phyloP scores from a whole-genome alignment of 2,329 filamentous ascomycete species.

The Epichloe glyceriae region DNA sequence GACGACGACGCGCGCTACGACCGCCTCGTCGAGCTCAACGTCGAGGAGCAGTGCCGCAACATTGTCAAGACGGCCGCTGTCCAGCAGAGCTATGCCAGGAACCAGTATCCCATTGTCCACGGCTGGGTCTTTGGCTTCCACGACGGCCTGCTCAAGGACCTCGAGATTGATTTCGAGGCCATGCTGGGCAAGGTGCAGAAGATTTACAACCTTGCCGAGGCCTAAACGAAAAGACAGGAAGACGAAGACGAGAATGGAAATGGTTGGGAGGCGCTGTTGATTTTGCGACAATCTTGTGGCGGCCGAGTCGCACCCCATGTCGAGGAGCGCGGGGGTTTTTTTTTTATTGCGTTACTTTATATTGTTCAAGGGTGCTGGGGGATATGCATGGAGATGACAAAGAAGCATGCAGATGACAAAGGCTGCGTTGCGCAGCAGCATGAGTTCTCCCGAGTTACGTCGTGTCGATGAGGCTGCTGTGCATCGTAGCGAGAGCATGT shows the following conservation, averaged over 20 bases:
- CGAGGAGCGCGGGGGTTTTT: too few species aligned
- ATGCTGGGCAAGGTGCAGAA: conserved; percentile 46
- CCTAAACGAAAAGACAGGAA: too few species aligned
- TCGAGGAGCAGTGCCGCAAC: conserved; percentile 63
- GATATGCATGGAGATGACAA: neutral
- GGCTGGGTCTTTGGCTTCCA: conserved; percentile 62
- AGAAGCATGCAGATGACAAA: neutral
- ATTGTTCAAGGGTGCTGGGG: neutral
- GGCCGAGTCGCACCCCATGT: too few species aligned
- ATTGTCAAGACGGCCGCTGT: conserved; percentile 70
- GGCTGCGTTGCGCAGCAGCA: neutral
- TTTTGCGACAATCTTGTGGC: too few species aligned
- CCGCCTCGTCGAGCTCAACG: conserved; percentile 73
- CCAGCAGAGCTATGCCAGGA: conserved; percentile 53
- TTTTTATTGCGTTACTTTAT: neutral
- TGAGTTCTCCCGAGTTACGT: neutral
- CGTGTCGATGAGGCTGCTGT: neutral
- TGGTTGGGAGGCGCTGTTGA: too few species aligned
- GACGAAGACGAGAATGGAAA: neutral
- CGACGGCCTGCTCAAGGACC: conserved; percentile 52
- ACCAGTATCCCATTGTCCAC: conserved; percentile 56
- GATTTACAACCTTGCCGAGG: conserved; percentile 44
- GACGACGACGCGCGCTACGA: conserved; percentile 49
- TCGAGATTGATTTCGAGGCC: conserved; percentile 48
- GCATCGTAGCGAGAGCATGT: neutral